Percentiles rank a stretch among this genome's conserved stretches.
Conservation (phyloP, 129 eudicot species). For the Helichrysum umbraculigerum region DNA sequence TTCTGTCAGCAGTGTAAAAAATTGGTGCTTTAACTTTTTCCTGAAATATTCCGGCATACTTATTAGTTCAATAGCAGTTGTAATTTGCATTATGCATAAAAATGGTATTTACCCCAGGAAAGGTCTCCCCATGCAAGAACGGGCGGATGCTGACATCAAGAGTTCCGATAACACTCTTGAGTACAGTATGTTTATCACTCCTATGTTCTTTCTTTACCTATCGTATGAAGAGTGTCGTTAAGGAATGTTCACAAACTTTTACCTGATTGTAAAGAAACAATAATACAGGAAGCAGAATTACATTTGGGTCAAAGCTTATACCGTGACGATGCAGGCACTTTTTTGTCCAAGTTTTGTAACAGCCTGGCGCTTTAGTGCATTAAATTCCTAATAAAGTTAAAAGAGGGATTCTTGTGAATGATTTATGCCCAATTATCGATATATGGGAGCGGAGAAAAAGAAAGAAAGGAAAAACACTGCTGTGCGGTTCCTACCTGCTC, state of each 20-base stretch:
- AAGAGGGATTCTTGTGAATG: not conserved
- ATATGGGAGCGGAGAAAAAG: not conserved
- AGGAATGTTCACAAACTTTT: not conserved
- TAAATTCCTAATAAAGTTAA: conserved; percentile 57
- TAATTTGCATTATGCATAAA: conserved; percentile 20
- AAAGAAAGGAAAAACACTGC: not conserved
- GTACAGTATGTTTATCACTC: conserved; percentile 43
- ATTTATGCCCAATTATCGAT: not conserved
- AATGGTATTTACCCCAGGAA: conserved; percentile 71
- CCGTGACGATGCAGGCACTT: conserved; percentile 72
- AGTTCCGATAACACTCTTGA: conserved; percentile 85
- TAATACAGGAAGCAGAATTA: not conserved
- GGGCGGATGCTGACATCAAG: conserved; percentile 75
- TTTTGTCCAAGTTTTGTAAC: conserved; percentile 52
- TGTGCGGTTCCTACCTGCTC: conserved; percentile 58
- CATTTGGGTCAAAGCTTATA: conserved; percentile 28
- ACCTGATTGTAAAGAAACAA: not conserved
- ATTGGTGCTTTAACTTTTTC: conserved; percentile 55
- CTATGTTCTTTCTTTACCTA: conserved; percentile 64
- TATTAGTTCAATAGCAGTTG: conserved; percentile 15
- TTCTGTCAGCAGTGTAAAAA: conserved; percentile 44
- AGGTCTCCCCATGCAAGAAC: conserved; percentile 67
- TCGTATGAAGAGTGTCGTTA: not conserved
- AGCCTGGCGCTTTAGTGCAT: conserved; percentile 61
- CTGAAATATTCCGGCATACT: conserved; percentile 31